Conservation (phyloP, 2,329 filamentous ascomycete genomes). For the Fusarium nygamai region DNA sequence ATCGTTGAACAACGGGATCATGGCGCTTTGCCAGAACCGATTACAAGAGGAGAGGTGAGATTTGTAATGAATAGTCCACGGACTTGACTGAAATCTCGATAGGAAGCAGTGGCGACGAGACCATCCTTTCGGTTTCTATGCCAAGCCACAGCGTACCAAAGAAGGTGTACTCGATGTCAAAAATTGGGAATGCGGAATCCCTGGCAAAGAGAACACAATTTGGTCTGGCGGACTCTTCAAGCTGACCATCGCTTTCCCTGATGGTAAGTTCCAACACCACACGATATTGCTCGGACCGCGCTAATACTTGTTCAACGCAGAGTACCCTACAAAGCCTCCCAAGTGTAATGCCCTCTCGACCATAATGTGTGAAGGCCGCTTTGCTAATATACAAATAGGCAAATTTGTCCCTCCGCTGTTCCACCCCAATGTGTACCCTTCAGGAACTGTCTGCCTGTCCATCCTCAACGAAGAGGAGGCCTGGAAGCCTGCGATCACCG, state of each 20-base stretch:
- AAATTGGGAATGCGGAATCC: conserved; percentile 95
- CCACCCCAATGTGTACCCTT: conserved; percentile 98
- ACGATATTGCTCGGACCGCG: neutral
- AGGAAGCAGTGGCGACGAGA: conserved; percentile 98
- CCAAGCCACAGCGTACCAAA: conserved; percentile 82
- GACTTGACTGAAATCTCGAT: conserved; percentile 35
- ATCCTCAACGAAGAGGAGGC: conserved; percentile 98
- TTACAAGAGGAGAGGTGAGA: conserved; percentile 86
- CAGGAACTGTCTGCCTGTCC: conserved; percentile 94
- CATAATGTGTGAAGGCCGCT: neutral
- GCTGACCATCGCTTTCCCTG: conserved; percentile 89
- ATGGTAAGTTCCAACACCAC: conserved; percentile 69
- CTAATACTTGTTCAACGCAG: conserved; percentile 57
- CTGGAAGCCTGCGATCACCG: conserved; percentile 98
- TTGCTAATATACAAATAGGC: conserved; percentile 63
- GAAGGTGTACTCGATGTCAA: conserved; percentile 90
- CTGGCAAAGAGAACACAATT: conserved; percentile 94
- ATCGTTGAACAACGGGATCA: conserved; percentile 50
- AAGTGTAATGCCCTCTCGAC: conserved; percentile 76
- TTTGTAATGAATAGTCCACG: neutral
- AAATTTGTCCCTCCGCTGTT: conserved; percentile 97
- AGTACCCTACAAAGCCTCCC: conserved; percentile 98
- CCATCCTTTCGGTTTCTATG: conserved; percentile 97
- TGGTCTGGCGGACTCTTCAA: conserved; percentile 99
- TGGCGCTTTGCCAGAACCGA: conserved; percentile 90